Base-by-base conservation (phyloP, 2,329 filamentous ascomycete genomes). In the Fusarium sp. region DNA sequence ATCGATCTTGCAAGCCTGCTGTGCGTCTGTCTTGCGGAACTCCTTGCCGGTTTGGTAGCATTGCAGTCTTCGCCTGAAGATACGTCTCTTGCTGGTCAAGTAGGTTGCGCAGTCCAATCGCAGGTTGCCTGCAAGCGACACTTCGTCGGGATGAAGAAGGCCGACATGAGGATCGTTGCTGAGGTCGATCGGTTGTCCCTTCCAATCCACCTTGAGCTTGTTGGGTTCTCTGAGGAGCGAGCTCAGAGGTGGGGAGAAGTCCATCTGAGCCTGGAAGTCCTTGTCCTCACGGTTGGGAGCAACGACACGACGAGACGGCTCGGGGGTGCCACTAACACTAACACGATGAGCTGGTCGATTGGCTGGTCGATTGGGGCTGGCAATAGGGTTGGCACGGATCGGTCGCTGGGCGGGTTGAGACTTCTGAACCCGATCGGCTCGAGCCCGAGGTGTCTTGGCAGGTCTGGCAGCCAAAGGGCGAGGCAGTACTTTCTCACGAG, bases 1-100 rank as follows among this genome's bases (percentile, higher is more conserved):
- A 75, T 98, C 95, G 69, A 98, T 97, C 84, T 97, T 97, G 86
- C 93, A 97, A n/a, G 93, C 93, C 78, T 97, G 93, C 79, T 98
- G 95, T 8, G 94, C 93, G 77, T 97, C 93, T 2, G 95, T 98
- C 86, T 97, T 97, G 78, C 93, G 91, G 79, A 97, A 98, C 75
- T 94, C 92, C 80, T 97, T 96, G 77, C 87, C 87, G 35, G 88
- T 89, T 57, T 83, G 82, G 4, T 90, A 87, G 63, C 87, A 88
- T 50, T 91, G 88, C 33, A 95, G 86, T 39, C 93, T 89, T 49
- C 89, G 89, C 56, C 91, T 84, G 78, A 98, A 98, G 76, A 98
- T 95, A 63, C 94, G 91, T 61, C 95, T 91, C 85, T 98, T 98
- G 84, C 92, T 96, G 63, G 92, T 94, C 24, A 98, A 86, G 76